Base-by-base conservation (phyloP, 2,329 filamentous ascomycete genomes). In the Pseudopithomyces maydicus region DNA sequence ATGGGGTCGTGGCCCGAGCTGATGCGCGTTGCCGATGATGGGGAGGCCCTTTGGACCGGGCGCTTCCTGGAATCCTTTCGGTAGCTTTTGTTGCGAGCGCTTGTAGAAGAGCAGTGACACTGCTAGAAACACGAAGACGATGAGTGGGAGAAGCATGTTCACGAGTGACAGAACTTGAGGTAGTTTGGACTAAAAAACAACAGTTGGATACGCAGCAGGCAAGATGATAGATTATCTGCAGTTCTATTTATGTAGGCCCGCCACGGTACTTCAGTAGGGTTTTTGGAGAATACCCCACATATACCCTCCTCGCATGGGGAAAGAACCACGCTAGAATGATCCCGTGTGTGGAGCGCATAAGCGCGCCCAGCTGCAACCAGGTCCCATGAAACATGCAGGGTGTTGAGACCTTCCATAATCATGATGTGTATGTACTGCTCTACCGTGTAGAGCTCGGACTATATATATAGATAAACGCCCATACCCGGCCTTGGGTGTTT, bases 21-120 rank as follows among this genome's bases (percentile, higher is more conserved):
- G 66, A 38, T 72, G 69, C 4, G 69, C 66, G 44, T 73, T 69
- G 17, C 71, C 71, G 10, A 72, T 53, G 2, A 74, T 11, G 2
- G 69, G 69, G 15, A 71, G 62, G 15, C 69, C 67, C 11, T 59
- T 44, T 0, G 71, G 70, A 1, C 69, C 67, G 5, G 70, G 71
- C 1, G 70, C 68, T 8, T 36, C 15, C 4, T 55, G 56, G 19
- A 55, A 59, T 10, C 62, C 65, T 23, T 57, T 49, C 15, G 69
- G 69, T 23, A 56, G 64, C 6, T 50, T 61, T 32, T 52, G 56
- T 2, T 35, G 52, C 19, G 50, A 50, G 20, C 53, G 53, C 4
- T 26, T 59, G 45, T 66, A 65, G 47, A 61, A 36, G n/a, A 64
- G 7, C 11, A 66, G 42, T 29, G 55, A n/a, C 2, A 46, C 49